Evolutionary conservation across 768 basidiomycete genomes (phyloP).

Genomic region (Mrakia blollopis): DNA sequence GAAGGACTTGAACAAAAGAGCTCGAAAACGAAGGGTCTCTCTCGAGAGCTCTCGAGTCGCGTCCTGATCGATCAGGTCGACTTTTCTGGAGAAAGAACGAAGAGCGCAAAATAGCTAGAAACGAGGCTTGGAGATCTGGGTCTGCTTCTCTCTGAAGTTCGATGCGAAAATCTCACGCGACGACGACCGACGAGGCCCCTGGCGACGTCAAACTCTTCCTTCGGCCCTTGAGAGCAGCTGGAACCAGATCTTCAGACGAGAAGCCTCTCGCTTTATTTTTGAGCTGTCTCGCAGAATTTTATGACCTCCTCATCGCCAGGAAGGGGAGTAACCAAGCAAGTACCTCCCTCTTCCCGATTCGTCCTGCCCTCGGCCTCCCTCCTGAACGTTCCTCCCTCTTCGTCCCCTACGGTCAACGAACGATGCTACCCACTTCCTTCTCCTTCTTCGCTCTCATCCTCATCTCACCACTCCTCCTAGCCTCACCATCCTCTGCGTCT

Average conservation of each 20-base stretch:
- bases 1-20: background rate
- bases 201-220: background rate
- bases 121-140: too few species aligned
- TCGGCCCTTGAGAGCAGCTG: background rate
- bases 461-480: background rate
- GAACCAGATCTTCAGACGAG: too few species aligned
- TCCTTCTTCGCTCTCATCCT: slow-evolving; percentile 6
- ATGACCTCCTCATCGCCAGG: background rate
- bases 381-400: background rate
- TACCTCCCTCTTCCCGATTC: background rate
- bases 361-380: background rate
- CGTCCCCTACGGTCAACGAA: background rate
- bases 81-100: too few species aligned
- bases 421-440: background rate
- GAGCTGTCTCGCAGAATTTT: background rate
- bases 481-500: background rate
- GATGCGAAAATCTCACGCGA: background rate
- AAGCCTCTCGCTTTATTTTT: background rate
- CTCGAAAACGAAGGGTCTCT: too few species aligned
- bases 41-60: too few species aligned
- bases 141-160: background rate
- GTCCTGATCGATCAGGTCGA: too few species aligned
- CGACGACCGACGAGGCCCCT: background rate
- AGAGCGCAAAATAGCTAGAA: too few species aligned
- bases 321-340: too few species aligned